Conservation (phyloP, 495 filamentous ascomycete genomes). For the Cercophora newfieldiana region DNA sequence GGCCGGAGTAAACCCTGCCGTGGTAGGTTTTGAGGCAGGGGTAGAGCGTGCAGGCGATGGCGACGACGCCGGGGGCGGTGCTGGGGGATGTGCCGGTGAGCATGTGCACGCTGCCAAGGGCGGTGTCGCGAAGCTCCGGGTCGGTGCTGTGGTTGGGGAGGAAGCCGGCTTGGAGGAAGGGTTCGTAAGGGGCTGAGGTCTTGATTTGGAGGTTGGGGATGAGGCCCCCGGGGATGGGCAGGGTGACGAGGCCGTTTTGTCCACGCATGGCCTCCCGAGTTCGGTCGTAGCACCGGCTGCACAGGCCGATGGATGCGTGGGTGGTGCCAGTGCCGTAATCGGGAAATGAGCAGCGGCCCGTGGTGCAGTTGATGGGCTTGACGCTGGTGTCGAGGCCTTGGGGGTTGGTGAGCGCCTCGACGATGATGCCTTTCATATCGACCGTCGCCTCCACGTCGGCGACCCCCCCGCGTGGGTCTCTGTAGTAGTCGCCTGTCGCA, state of each 20-base stretch:
- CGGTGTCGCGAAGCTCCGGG: neutral
- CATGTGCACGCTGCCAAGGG: neutral
- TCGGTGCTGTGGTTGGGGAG: neutral
- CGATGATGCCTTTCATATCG: neutral
- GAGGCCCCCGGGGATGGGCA: neutral
- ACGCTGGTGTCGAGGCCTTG: neutral
- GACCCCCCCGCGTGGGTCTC: neutral
- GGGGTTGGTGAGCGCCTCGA: neutral
- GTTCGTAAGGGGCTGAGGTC: neutral
- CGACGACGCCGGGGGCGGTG: neutral
- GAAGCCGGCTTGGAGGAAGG: neutral
- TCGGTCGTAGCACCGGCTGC: neutral
- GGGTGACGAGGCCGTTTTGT: neutral
- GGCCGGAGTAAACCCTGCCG: neutral
- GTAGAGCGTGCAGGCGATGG: slow-evolving; percentile 1
- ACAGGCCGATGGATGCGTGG: slow-evolving; percentile 4
- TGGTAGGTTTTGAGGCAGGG: slow-evolving; percentile 2
- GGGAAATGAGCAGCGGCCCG: neutral
- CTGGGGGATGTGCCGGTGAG: neutral
- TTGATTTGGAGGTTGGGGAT: neutral
- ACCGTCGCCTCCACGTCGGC: neutral
- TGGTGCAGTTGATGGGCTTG: neutral
- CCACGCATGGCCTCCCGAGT: neutral
- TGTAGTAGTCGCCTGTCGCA: neutral
- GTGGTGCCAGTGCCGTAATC: neutral